Percentiles rank a stretch among this genome's conserved stretches.
Evolutionary conservation across 2,329 filamentous ascomycete species (phyloP).

Genomic region (Pseudovirgaria hyperparasitica): DNA sequence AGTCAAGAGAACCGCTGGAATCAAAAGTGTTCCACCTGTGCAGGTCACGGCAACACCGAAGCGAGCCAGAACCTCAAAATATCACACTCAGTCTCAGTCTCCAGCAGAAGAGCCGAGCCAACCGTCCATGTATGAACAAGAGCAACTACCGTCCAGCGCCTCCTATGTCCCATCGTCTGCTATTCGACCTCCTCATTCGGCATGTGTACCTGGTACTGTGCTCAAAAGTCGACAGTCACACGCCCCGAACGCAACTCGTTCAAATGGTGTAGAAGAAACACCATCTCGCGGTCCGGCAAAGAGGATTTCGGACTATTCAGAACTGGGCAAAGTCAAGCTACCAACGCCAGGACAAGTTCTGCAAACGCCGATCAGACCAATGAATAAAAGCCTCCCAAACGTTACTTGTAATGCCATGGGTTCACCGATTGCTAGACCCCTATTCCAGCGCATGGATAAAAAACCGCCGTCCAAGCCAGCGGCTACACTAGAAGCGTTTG

Average conservation of each 20-base stretch:
- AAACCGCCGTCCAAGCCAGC: neutral
- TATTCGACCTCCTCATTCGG: conserved; percentile 14
- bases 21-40: conserved; percentile 19
- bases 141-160: conserved; percentile 14
- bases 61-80: conserved; percentile 18
- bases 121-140: conserved; percentile 11
- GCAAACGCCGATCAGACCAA: conserved; percentile 3
- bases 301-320: conserved; percentile 11
- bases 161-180: conserved; percentile 29
- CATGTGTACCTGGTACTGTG: conserved; percentile 15
- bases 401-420: conserved; percentile 3
- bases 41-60: conserved; percentile 32
- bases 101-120: conserved; percentile 15
- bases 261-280: conserved; percentile 29
- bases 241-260: too few species aligned
- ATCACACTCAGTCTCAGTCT: conserved; percentile 15
- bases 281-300: conserved; percentile 26
- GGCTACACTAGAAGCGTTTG: neutral
- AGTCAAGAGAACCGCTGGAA: conserved; percentile 16
- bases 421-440: conserved; percentile 3
- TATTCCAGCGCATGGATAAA: neutral
- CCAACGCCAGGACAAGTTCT: conserved; percentile 9
- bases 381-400: too few species aligned
- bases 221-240: conserved; percentile 17
- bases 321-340: conserved; percentile 5